Conservation (phyloP, 2,329 filamentous ascomycete species). For the Diaporthe velutina region DNA sequence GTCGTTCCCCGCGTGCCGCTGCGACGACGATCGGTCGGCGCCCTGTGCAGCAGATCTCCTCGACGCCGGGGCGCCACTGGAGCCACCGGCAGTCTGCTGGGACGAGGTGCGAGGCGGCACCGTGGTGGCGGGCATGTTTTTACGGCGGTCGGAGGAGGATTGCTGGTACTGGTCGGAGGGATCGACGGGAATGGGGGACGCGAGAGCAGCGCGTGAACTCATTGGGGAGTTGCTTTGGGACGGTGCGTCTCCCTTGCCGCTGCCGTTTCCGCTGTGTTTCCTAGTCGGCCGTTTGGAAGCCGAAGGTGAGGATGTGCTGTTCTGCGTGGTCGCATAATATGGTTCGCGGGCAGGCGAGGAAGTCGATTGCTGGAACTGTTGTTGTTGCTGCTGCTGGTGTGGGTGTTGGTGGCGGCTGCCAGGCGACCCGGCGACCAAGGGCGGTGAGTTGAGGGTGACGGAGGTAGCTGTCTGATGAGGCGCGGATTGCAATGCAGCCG, state of each 20-base stretch:
- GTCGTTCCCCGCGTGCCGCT: slow-evolving; percentile 45
- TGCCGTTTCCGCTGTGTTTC: slow-evolving; percentile 38
- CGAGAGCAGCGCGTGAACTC: slow-evolving; percentile 61
- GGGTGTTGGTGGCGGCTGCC: slow-evolving; percentile 61
- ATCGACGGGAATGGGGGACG: slow-evolving; percentile 56
- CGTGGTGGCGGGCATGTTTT: slow-evolving; percentile 77
- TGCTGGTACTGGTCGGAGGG: slow-evolving; percentile 57
- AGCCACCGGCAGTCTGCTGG: slow-evolving; percentile 59
- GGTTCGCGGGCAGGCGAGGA: slow-evolving; percentile 67
- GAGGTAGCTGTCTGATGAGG: slow-evolving; percentile 64
- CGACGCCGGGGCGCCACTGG: slow-evolving; percentile 53
- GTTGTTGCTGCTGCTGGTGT: slow-evolving; percentile 23
- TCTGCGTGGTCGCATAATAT: slow-evolving; percentile 67
- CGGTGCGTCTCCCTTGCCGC: slow-evolving; percentile 39
- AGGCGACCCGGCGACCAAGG: slow-evolving; percentile 60
- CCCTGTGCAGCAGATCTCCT: slow-evolving; percentile 54
- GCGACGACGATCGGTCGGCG: slow-evolving; percentile 32
- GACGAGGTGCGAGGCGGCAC: slow-evolving; percentile 87
- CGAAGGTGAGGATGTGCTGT: slow-evolving; percentile 61
- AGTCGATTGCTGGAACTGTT: slow-evolving; percentile 30
- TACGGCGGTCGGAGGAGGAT: slow-evolving; percentile 64
- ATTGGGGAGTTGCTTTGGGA: slow-evolving; percentile 57
- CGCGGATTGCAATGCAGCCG: slow-evolving; percentile 71
- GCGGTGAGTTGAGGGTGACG: slow-evolving; percentile 59
- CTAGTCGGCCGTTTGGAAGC: slow-evolving; percentile 65